These are phyloP conservation scores for Blastocystis sp. DNA, from an alignment of 352 stramenopile species.

Conservation along the genomic window DNA sequence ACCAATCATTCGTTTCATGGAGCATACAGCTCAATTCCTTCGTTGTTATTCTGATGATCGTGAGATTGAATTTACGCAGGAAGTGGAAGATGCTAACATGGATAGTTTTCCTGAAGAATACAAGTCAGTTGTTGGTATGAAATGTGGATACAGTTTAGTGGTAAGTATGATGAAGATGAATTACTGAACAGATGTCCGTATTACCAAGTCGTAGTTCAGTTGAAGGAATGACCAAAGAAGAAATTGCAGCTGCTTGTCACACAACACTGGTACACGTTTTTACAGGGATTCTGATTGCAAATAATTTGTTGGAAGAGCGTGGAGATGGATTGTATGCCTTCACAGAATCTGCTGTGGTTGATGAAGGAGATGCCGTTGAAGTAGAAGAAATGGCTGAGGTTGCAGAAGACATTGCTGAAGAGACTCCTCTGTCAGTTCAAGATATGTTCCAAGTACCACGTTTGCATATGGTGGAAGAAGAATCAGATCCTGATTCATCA, in stretches of 20 bases:
- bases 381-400: neutral
- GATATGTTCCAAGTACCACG: neutral
- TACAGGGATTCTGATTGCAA: neutral
- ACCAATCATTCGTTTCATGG: neutral
- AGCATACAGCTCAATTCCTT: constrained; percentile 2
- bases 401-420: neutral
- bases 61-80: neutral
- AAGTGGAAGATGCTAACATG: neutral
- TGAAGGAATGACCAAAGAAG: neutral
- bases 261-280: neutral
- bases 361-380: neutral
- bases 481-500: neutral
- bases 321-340: neutral
- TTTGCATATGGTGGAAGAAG: neutral
- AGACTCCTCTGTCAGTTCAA: neutral
- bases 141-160: neutral
- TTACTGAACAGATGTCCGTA: neutral
- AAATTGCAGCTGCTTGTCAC: neutral
- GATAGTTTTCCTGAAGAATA: neutral
- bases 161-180: neutral
- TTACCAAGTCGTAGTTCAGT: neutral
- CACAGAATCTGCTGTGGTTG: neutral
- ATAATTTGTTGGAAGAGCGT: neutral
- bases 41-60: neutral
- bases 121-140: neutral